Evolutionary conservation across 139 green algal genomes (phyloP), one percentile per base, ranked within the genome.

Genomic region (Chlamydomonas sp.): DNA sequence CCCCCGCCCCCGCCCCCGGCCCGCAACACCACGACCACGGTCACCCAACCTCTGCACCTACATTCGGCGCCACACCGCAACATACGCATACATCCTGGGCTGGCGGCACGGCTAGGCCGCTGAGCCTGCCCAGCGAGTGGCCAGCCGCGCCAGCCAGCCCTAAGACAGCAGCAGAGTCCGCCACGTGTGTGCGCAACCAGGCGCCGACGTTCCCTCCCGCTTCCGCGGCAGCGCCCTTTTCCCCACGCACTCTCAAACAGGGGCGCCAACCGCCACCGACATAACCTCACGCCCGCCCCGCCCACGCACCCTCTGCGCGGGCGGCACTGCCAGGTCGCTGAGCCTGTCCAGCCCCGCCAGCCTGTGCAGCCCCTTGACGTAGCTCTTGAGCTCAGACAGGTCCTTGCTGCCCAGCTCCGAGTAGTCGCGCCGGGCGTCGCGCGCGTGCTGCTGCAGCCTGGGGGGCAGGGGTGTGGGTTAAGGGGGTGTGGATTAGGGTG

Each of bases 291-390:
- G 68, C 8, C 4, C 7, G 68, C 68, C 4, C 20, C 49, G 5
- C 4, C 10, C 74, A 31, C 82, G 0, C 60, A 86, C 82, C 82
- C 69, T 20, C 16, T 81, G 67, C 3, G 92, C 92, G 3, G 92
- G 88, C 1, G 92, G 92, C 10, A 86, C 89, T 12, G 91, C 91
- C 60, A 95, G 75, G 81, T 95, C 92, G 7, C 83, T 85, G 3
- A 95, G 80, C 17, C 91, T 74, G 86, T 95, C 92, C 83, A 95
- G 81, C 86, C 93, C 79, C n/a, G 89, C 62, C 20, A 95, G 83
- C 88, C 92, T 94, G 73, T 91, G 92, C 84, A 95, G 88, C 31
- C 90, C 92, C 85, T 92, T 92, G 49, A 92, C 90, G 62, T 90
- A 92, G 74, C 59, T 75, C 78, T 92, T 92, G 57, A 92, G 85